Base-by-base conservation (phyloP, 1,284 basidiomycete genomes). In the Ceratobasidium papillatum region DNA sequence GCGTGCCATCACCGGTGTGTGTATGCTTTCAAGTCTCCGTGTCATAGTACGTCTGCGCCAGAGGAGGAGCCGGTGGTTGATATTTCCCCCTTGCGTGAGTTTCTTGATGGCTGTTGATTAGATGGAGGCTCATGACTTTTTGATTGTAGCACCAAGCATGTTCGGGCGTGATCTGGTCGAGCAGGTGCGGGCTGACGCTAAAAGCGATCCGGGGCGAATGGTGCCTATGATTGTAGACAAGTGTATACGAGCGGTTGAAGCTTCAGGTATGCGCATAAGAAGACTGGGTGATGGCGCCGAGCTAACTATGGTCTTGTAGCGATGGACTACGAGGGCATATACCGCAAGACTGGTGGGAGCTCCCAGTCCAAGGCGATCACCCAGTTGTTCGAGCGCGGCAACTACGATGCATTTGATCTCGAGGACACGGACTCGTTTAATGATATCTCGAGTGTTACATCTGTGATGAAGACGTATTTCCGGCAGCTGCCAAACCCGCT, bases 401-500 rank as follows among this genome's bases (percentile, higher is more conserved):
- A 96, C 80, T 96, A 96, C 81, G 81, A 86, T 19, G 85, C 92
- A 0, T 99, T 99, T 81, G 94, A 99, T 81, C 87, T 99, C 54
- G 86, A 87, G 72, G 94, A 99, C 81, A 84, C 87, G 5, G 93
- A 99, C 78, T 87, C 90, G 43, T 99, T 98, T 87, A 98, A 98
- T 84, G 98, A 99, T 81, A 94, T 99, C 74, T 96, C 94, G 81
- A 95, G 95, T 75, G 91, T 99, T 79, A 99, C 98, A 0, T 97
- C 95, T 25, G 96, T 98, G 49, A 87, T 99, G 79, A 99, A 99
- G 86, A 94, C 92, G 52, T 99, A 99, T 84, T 95, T 99, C 88
- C 90, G 97, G 58, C 87, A 90, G 58, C 84, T 99, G 45, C 97
- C 97, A 1, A 88, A 92, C 75, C 98, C 98, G 1, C 85, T 99